Conservation (phyloP, 257 asterid species). For the Primulina huaijiensis region DNA sequence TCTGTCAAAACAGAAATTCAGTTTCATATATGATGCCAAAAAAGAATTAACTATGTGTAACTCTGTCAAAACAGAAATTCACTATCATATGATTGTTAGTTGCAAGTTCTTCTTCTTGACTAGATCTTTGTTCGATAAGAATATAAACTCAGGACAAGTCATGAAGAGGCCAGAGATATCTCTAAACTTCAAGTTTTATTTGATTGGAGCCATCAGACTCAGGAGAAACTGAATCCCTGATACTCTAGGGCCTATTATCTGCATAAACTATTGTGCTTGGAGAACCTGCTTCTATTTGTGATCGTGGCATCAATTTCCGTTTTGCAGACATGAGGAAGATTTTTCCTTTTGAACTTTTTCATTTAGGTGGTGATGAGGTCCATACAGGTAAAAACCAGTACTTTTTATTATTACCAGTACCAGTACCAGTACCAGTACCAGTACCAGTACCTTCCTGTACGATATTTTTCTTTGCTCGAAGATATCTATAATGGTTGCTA, state of each 20-base stretch:
- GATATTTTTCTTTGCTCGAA: slow-evolving; percentile 3
- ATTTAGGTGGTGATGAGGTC: slow-evolving; percentile 95
- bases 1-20: no score
- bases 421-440: no score
- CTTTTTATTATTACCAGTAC: slow-evolving; percentile 14
- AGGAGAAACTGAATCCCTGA: not conserved
- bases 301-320: slow-evolving; percentile 21
- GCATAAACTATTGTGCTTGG: slow-evolving; percentile 12
- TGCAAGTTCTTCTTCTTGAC: not conserved
- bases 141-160: not conserved
- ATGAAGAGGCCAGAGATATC: not conserved
- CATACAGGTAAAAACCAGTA: slow-evolving; percentile 56
- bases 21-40: no score
- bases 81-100: not conserved
- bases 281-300: slow-evolving; percentile 17
- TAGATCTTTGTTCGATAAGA: not conserved
- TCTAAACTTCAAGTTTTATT: not conserved
- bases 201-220: not conserved
- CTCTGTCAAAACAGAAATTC: not conserved
- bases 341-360: slow-evolving; percentile 85
- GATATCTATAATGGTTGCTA: not conserved
- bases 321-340: slow-evolving; percentile 77
- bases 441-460: slow-evolving; percentile 17
- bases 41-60: no score
- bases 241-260: not conserved